Evolutionary conservation across 1,139 yeast genomes (phyloP).

Genomic region (Blastobotrys illinoisensis): DNA sequence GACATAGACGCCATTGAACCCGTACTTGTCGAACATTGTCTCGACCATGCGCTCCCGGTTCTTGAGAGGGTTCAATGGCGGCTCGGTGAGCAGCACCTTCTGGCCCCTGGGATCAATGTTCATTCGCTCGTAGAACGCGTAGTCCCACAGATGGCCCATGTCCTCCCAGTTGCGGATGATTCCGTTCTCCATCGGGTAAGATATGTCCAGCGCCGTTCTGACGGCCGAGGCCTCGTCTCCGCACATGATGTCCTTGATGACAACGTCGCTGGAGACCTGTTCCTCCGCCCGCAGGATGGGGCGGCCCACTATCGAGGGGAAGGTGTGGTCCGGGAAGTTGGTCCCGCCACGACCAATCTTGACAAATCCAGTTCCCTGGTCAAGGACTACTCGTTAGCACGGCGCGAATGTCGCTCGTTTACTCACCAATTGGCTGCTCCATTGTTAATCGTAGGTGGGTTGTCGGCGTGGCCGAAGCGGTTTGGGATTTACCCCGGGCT

Average conservation of each 20-base stretch:
- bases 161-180: conserved; percentile 97
- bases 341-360: conserved; percentile 92
- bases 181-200: conserved; percentile 98
- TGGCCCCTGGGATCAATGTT: conserved; percentile 68
- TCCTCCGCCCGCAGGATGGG: conserved; percentile 98
- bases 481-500: conserved; percentile 1
- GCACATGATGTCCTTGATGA: conserved; percentile 86
- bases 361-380: conserved; percentile 96
- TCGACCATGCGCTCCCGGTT: conserved; percentile 98
- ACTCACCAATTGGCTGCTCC: conserved; percentile 56
- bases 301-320: conserved; percentile 96
- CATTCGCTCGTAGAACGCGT: conserved; percentile 90
- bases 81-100: conserved; percentile 87
- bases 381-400: conserved; percentile 52
- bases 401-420: neutral
- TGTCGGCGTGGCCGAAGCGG: conserved; percentile 1
- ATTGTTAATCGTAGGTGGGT: conserved; percentile 12
- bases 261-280: conserved; percentile 48
- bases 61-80: conserved; percentile 98
- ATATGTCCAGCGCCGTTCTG: conserved; percentile 81
- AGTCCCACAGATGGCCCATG: conserved; percentile 98
- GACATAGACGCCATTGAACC: conserved; percentile 93
- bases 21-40: conserved; percentile 94
- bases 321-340: conserved; percentile 96
- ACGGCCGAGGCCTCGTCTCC: conserved; percentile 94